Evolutionary conservation across 1,139 yeast genomes (phyloP), one percentile per base, ranked within the genome.

Genomic region (Yamadazyma dushanensis): DNA sequence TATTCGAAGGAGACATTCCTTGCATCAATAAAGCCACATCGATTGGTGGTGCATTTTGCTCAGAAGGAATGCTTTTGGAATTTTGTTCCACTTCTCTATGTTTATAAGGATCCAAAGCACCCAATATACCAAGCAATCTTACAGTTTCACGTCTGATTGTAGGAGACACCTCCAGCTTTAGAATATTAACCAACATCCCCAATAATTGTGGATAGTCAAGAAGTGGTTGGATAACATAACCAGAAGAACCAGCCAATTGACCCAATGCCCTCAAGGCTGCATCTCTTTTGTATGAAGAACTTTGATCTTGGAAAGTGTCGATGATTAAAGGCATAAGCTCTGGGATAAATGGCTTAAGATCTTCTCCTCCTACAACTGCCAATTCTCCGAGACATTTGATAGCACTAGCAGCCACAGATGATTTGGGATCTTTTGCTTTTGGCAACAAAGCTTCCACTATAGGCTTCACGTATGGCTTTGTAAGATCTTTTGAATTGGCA

Each of bases 61-160:
- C 95, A 1, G 80, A 83, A 0, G 86, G 78, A 16, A 66, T 64
- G 34, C 56, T 73, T 38, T 81, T 79, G 3, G 83, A 78, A 11
- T 73, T 75, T 41, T 87, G 82, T 53, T 90, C 97, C 8, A 90
- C 89, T 52, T 88, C 96, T 37, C 96, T 79, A 50, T 89, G 94
- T 53, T 87, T 89, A 56, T 90, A 92, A 1, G 99, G 99, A 60
- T 94, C 98, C 35, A 94, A 68, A 0, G 98, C 98, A 41, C 99
- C 99, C 29, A 94, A 66, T 26, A 90, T 89, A 53, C 99, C 99
- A 44, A 92, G 66, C 16, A 92, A 63, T 46, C 92, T 73, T 1
- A 92, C 96, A 0, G 96, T 84, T 56, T 90, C 97, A 40, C 96
- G 70, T 50, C 94, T 76, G 5, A 87, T 80, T 3, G 76, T 65